Evolutionary conservation across 306 rosid species (phyloP), one percentile per base, ranked within the genome.

Genomic region (Quercus variabilis): DNA sequence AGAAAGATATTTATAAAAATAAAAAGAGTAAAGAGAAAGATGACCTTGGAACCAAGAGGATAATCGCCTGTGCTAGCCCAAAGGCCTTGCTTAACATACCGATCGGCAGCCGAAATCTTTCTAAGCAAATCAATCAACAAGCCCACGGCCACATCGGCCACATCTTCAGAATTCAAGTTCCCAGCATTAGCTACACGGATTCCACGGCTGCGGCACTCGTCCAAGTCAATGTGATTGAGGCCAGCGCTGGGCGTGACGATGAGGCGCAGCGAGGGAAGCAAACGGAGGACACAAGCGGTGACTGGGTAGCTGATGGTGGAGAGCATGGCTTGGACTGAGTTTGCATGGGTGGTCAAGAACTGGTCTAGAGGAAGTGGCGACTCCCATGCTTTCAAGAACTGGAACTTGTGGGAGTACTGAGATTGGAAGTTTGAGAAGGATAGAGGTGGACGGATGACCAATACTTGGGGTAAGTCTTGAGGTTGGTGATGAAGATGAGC

Each of bases 141-240:
- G 2, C 72, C 86, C 9, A 88, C 83, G 1, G 86, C 91, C 73
- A 76, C 3, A 21, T 86, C 92, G 1, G 94, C 94, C 1, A 86
- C 90, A 13, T 90, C 92, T 14, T 81, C 85, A 6, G 85, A 76
- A 25, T 64, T 78, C 15, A 68, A 1, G 1, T 5, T 63, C 18
- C 88, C 86, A 21, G 76, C 79, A 21, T 25, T 55, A 23, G 88
- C 73, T 0, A 86, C 75, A 25, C 70, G 69, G 21, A 90, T 74
- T 4, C 89, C 88, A 2, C 83, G 85, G 41, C 84, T 79, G 59
- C 80, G 79, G 62, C 91, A 90, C 81, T 90, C 94, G 5, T 3
- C 0, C 35, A 90, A 59, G 78, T 90, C 90, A 0, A 90, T 86
- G 78, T 84, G 90, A 5, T 90, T 69, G 12, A 79, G 74, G n/a